Evolutionary conservation across 164 flowering plant species (phyloP).

Genomic region (Cinnamomum chago): DNA sequence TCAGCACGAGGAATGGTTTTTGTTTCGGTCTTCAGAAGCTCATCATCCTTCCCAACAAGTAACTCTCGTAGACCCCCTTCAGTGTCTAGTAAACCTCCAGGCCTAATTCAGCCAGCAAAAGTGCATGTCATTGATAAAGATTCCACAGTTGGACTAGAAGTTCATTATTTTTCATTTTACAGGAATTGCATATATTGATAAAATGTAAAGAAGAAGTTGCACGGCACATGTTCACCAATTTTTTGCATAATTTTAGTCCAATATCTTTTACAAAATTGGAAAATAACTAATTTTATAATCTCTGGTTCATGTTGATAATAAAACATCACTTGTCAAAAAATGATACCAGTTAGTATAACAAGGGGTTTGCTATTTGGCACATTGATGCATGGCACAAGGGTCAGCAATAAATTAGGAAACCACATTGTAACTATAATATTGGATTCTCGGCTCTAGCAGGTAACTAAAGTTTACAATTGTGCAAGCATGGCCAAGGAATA

Average conservation of each 20-base stretch:
- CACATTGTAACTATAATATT: background rate
- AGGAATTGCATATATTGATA: background rate
- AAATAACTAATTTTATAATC: background rate
- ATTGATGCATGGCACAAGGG: background rate
- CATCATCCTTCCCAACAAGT: slow-evolving; percentile 90
- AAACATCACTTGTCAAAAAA: background rate
- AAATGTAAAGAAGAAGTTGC: background rate
- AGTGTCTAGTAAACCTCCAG: slow-evolving; percentile 93
- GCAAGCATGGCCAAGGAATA: background rate
- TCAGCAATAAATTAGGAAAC: too few species aligned
- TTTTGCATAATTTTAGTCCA: background rate
- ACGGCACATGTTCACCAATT: background rate
- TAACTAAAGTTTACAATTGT: background rate
- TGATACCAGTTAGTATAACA: background rate
- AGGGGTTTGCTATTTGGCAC: background rate
- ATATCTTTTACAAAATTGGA: background rate
- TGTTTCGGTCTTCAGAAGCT: slow-evolving; percentile 75
- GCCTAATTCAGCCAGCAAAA: slow-evolving; percentile 36
- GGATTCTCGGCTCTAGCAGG: background rate
- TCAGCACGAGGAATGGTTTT: slow-evolving; percentile 74
- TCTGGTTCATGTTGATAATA: background rate
- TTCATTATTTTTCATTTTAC: too few species aligned
- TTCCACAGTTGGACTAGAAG: background rate
- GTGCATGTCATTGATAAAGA: background rate
- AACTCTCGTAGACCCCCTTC: slow-evolving; percentile 84